phyloP scores from a whole-genome alignment of 176 grass and related monocot species.

The Puya raimondii region DNA sequence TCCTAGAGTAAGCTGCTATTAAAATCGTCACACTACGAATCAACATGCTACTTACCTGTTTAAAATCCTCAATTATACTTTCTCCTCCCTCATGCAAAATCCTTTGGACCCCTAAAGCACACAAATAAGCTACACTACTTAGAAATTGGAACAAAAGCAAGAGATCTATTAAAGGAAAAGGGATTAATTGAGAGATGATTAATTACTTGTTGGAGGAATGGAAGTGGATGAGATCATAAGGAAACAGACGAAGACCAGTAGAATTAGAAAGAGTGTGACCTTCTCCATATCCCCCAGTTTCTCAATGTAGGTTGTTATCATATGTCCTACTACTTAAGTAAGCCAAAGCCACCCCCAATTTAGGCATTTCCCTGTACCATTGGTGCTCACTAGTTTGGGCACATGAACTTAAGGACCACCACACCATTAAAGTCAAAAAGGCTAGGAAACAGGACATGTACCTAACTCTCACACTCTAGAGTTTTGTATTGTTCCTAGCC shows the following conservation, averaged over 20 bases:
- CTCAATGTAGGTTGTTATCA: background rate
- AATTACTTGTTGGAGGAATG: background rate
- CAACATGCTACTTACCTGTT: background rate
- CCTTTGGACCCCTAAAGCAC: background rate
- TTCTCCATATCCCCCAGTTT: background rate
- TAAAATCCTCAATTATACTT: background rate
- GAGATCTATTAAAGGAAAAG: background rate
- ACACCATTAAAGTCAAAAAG: background rate
- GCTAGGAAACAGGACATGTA: slow-evolving; percentile 1
- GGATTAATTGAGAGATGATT: background rate
- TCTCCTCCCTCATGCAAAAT: background rate
- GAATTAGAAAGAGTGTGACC: background rate
- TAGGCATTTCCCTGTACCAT: background rate
- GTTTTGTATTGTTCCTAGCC: background rate
- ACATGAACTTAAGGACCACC: no score
- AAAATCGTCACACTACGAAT: background rate
- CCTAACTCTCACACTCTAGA: background rate
- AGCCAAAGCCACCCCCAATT: background rate
- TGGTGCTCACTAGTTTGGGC: background rate
- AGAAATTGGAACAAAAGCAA: background rate
- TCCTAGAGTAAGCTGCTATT: no score
- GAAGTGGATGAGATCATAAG: background rate
- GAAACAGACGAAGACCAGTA: background rate
- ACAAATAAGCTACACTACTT: background rate
- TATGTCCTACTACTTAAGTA: background rate